Conservation (phyloP, 805 yeast species). For the Ogataea ganodermae region DNA sequence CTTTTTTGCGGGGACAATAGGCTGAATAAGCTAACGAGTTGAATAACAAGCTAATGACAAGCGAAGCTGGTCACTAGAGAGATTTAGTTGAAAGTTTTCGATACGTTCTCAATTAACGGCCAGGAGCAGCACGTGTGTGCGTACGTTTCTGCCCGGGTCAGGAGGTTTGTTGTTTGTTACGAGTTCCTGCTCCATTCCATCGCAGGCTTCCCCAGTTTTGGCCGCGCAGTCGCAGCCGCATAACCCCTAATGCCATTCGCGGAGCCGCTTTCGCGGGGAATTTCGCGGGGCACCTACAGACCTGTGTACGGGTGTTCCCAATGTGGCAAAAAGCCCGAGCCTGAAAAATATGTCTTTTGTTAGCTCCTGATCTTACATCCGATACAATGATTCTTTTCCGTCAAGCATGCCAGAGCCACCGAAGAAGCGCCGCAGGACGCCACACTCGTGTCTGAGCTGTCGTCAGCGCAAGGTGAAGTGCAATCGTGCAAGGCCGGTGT, state of each 20-base stretch:
- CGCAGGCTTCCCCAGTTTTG: not conserved
- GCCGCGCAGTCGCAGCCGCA: slow-evolving; percentile 1
- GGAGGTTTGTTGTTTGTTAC: too few relatives aligned
- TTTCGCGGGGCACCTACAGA: not conserved
- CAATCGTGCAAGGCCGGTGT: slow-evolving; percentile 25
- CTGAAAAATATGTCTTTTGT: too few relatives aligned
- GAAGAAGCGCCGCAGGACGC: slow-evolving; percentile 27
- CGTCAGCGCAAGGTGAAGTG: slow-evolving; percentile 29
- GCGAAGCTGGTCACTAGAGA: too few relatives aligned
- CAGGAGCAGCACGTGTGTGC: too few relatives aligned
- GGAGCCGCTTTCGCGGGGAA: slow-evolving; percentile 2
- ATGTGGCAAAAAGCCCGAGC: not conserved
- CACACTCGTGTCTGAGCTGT: slow-evolving; percentile 28
- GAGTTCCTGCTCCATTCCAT: not conserved
- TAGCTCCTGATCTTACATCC: too few relatives aligned
- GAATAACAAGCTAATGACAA: too few relatives aligned
- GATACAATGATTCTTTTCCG: too few relatives aligned
- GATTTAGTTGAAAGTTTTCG: too few relatives aligned
- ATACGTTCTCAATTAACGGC: too few relatives aligned
- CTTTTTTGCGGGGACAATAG: not conserved
- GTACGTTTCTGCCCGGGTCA: too few relatives aligned
- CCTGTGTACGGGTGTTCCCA: not conserved
- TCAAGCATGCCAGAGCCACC: not conserved
- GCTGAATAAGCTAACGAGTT: too few relatives aligned
- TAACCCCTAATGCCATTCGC: not conserved